These are phyloP conservation scores for Eutrema yunnanense DNA, from an alignment of 345 rosid genomes.

Conservation along the genomic window DNA sequence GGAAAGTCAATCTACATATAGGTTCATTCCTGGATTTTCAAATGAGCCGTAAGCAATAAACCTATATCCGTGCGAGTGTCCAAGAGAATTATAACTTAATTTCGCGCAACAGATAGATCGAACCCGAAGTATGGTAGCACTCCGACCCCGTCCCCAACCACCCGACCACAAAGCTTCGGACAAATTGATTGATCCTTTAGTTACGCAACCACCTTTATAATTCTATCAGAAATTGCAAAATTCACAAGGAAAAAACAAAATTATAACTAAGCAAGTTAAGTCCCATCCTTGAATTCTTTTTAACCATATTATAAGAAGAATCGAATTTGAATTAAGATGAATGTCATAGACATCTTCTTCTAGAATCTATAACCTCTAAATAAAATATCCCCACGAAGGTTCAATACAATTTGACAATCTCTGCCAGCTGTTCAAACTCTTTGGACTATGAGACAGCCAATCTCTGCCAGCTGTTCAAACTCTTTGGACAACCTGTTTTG, in stretches of 20 bases:
- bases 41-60: too few species aligned
- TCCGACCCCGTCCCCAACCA: too few species aligned
- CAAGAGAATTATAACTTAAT: too few species aligned
- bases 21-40: too few species aligned
- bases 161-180: too few species aligned
- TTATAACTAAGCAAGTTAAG: background rate
- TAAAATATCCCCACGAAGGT: background rate
- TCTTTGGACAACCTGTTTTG: conserved; percentile 30
- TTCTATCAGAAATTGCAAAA: background rate
- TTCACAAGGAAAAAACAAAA: background rate
- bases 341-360: conserved; percentile 19
- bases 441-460: conserved; percentile 21
- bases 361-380: conserved; percentile 6
- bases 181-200: background rate
- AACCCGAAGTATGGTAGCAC: too few species aligned
- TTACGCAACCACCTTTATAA: conserved; percentile 13
- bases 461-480: conserved; percentile 21
- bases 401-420: background rate
- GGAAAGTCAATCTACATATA: too few species aligned
- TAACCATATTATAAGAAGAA: background rate
- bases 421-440: conserved; percentile 21
- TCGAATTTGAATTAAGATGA: background rate
- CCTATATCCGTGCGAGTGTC: too few species aligned
- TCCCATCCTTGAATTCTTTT: background rate
- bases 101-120: too few species aligned